Evolutionary conservation across 2,329 filamentous ascomycete genomes (phyloP).

Genomic region (Monosporascus sp.): DNA sequence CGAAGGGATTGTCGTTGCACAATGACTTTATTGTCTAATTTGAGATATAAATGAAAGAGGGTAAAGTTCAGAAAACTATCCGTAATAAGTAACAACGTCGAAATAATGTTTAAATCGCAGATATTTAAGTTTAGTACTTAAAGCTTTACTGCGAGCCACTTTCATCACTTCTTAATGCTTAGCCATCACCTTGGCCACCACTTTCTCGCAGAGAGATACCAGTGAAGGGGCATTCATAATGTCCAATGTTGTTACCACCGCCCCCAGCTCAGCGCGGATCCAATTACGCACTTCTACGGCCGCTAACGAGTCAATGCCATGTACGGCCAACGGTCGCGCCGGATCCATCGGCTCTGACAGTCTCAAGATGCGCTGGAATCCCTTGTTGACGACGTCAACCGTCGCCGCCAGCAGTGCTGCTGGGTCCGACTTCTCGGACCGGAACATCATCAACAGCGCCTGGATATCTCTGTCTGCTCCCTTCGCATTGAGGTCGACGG

Average conservation of each 20-base stretch:
- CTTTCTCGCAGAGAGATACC: conserved; percentile 21
- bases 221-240: conserved; percentile 22
- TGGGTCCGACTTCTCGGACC: conserved; percentile 8
- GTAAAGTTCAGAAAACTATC: too few relatives aligned
- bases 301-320: conserved; percentile 25
- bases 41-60: too few relatives aligned
- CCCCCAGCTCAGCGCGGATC: conserved; percentile 17
- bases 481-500: not conserved
- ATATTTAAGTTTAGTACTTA: too few relatives aligned
- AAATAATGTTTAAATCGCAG: too few relatives aligned
- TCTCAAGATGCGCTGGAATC: conserved; percentile 20
- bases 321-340: conserved; percentile 18
- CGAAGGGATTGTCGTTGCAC: conserved; percentile 3
- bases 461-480: not conserved
- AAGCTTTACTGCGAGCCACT: too few relatives aligned
- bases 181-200: conserved; percentile 1
- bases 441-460: not conserved
- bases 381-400: conserved; percentile 15
- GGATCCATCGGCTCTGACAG: conserved; percentile 20
- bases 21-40: too few relatives aligned
- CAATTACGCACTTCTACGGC: conserved; percentile 27
- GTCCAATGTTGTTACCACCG: conserved; percentile 21
- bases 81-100: too few relatives aligned
- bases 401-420: conserved; percentile 9
- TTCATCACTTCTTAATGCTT: too few relatives aligned